Conservation (phyloP, 305 asterid species). For the Fraxinus nigra region DNA sequence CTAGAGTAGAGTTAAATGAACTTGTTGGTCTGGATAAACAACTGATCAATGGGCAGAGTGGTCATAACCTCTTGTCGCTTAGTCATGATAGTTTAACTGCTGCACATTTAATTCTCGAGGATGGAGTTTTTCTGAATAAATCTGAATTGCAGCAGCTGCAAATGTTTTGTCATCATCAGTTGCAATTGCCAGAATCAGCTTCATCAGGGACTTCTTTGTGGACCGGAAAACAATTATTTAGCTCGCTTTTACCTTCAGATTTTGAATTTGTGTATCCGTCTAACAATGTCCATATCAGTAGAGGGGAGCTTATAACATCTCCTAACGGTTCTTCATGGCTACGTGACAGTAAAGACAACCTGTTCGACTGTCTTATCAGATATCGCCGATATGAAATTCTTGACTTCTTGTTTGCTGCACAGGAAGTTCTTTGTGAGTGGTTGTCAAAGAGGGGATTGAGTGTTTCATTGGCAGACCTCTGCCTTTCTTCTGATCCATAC, state of each 20-base stretch:
- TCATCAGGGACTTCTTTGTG: conserved; percentile 40
- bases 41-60: conserved; percentile 74
- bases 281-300: conserved; percentile 49
- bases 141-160: conserved; percentile 84
- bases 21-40: conserved; percentile 72
- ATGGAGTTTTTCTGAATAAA: conserved; percentile 59
- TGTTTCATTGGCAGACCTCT: conserved; percentile 83
- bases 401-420: conserved; percentile 53
- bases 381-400: conserved; percentile 46
- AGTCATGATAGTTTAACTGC: conserved; percentile 91
- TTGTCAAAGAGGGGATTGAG: conserved; percentile 72
- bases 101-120: conserved; percentile 68
- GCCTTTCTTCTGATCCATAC: conserved; percentile 54
- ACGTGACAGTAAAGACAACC: conserved; percentile 55
- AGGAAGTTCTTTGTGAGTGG: conserved; percentile 89
- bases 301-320: conserved; percentile 67
- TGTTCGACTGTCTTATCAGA: conserved; percentile 54
- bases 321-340: conserved; percentile 72
- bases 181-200: conserved; percentile 43
- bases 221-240: conserved; percentile 86
- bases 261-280: conserved; percentile 49
- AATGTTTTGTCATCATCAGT: conserved; percentile 58
- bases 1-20: conserved; percentile 76
- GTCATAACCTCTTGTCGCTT: conserved; percentile 70
- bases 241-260: conserved; percentile 64